Evolutionary conservation across 768 basidiomycete genomes (phyloP).

Genomic region (Fomitopsis pulvina): DNA sequence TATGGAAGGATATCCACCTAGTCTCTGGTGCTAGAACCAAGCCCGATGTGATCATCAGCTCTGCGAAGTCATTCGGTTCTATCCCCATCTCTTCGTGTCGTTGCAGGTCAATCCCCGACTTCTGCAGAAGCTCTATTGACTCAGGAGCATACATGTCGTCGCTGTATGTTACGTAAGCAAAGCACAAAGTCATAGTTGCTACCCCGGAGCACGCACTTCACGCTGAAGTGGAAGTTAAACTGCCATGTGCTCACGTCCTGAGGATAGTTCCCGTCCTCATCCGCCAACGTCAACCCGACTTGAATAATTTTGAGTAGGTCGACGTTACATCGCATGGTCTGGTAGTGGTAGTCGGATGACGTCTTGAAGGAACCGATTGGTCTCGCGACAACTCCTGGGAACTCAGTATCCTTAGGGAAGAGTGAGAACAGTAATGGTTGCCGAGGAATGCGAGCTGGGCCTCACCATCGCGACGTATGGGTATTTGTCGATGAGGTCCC

Average conservation of each 20-base stretch:
- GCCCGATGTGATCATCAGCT: conserved; percentile 94
- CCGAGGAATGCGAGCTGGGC: conserved; percentile 12
- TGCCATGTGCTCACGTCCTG: conserved; percentile 95
- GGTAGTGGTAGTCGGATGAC: conserved; percentile 97
- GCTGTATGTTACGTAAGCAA: conserved; percentile 36
- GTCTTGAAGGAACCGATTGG: conserved; percentile 96
- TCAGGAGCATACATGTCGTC: conserved; percentile 99
- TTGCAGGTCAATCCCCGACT: conserved; percentile 94
- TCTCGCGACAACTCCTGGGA: conserved; percentile 95
- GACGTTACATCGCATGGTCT: conserved; percentile 99
- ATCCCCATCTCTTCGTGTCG: conserved; percentile 92
- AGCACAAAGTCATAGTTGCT: neutral
- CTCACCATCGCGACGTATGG: conserved; percentile 91
- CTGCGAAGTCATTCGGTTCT: conserved; percentile 89
- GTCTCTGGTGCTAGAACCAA: conserved; percentile 84
- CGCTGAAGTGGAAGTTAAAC: conserved; percentile 94
- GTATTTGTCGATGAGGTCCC: conserved; percentile 83
- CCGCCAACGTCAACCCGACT: conserved; percentile 89
- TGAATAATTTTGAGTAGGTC: conserved; percentile 98
- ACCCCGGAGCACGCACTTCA: conserved; percentile 43
- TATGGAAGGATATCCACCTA: conserved; percentile 97
- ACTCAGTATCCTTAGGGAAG: conserved; percentile 83
- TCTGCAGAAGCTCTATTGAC: conserved; percentile 88
- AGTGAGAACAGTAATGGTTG: conserved; percentile 13
- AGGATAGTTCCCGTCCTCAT: conserved; percentile 90